Evolutionary conservation across 768 basidiomycete species (phyloP).

Genomic region (Lactarius pseudohatsudake): DNA sequence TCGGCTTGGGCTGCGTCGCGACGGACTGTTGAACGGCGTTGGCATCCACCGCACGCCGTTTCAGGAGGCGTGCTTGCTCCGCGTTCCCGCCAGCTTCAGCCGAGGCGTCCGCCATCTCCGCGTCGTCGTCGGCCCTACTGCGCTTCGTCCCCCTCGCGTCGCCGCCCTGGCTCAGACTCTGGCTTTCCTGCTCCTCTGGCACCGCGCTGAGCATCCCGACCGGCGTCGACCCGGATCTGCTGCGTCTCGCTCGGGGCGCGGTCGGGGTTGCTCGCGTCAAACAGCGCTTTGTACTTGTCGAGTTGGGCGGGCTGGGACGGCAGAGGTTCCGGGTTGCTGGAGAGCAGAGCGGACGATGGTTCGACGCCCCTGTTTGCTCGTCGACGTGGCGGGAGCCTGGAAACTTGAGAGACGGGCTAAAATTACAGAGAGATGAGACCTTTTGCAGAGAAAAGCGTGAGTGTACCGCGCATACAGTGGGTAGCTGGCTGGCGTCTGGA

Average conservation of each 20-base stretch:
- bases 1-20: not conserved
- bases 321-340: not conserved
- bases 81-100: not conserved
- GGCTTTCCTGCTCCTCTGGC: slow-evolving; percentile 23
- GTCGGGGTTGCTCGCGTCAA: slow-evolving; percentile 29
- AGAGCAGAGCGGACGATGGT: slow-evolving; percentile 6
- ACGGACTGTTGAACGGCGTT: not conserved
- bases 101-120: slow-evolving; percentile 1
- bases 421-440: not conserved
- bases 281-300: slow-evolving; percentile 28
- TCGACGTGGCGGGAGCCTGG: slow-evolving; percentile 20
- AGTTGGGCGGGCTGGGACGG: slow-evolving; percentile 22
- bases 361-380: slow-evolving; percentile 15
- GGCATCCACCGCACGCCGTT: slow-evolving; percentile 20
- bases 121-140: slow-evolving; percentile 8
- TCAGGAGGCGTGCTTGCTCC: slow-evolving; percentile 2
- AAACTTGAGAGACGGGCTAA: slow-evolving; percentile 23
- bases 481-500: slow-evolving; percentile 15
- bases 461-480: slow-evolving; percentile 13
- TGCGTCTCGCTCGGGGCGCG: slow-evolving; percentile 14
- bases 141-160: slow-evolving; percentile 19
- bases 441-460: not conserved
- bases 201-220: slow-evolving; percentile 4
- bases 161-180: not conserved
- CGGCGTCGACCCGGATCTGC: slow-evolving; percentile 6